These are phyloP conservation scores for Knufia fluminis DNA, from an alignment of 2,329 filamentous ascomycete genomes.

Conservation along the genomic window DNA sequence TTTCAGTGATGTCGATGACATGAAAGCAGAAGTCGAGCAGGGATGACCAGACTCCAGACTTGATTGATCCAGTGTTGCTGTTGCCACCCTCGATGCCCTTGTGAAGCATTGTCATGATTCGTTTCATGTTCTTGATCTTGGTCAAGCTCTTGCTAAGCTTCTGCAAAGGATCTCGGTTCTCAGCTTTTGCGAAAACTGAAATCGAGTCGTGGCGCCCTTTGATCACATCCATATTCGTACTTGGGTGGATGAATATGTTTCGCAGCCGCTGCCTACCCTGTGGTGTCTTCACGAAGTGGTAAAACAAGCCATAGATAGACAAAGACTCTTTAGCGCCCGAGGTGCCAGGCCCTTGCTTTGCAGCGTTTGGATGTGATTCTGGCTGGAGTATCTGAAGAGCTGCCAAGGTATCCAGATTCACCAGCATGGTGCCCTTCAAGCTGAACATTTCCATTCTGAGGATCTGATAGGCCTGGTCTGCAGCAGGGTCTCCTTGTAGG, in stretches of 20 bases:
- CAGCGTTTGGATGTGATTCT: slow-evolving; percentile 72
- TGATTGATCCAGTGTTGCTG: slow-evolving; percentile 47
- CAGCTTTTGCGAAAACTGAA: slow-evolving; percentile 53
- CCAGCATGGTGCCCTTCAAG: slow-evolving; percentile 58
- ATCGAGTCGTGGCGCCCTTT: slow-evolving; percentile 63
- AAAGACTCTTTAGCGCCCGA: slow-evolving; percentile 68
- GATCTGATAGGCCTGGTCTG: slow-evolving; percentile 50
- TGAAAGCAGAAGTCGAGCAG: slow-evolving; percentile 64
- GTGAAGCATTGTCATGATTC: slow-evolving; percentile 58
- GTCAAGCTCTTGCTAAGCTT: slow-evolving; percentile 54
- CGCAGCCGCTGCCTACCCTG: slow-evolving; percentile 68
- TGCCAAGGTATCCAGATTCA: slow-evolving; percentile 69
- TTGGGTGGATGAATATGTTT: slow-evolving; percentile 75
- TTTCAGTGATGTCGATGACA: slow-evolving; percentile 59
- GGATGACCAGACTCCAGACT: slow-evolving; percentile 63
- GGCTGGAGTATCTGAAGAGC: slow-evolving; percentile 79
- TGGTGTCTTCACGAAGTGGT: slow-evolving; percentile 61
- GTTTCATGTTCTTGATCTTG: slow-evolving; percentile 66
- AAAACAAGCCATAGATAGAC: slow-evolving; percentile 76
- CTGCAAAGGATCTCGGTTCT: slow-evolving; percentile 52
- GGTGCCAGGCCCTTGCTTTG: slow-evolving; percentile 60
- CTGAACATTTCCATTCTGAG: slow-evolving; percentile 64
- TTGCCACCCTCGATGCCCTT: slow-evolving; percentile 60
- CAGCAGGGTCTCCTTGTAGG: slow-evolving; percentile 50
- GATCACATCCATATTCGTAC: slow-evolving; percentile 58